Evolutionary conservation across 1,284 basidiomycete genomes (phyloP), one percentile per base, ranked within the genome.

Genomic region (Thecaphora thlaspeos): DNA sequence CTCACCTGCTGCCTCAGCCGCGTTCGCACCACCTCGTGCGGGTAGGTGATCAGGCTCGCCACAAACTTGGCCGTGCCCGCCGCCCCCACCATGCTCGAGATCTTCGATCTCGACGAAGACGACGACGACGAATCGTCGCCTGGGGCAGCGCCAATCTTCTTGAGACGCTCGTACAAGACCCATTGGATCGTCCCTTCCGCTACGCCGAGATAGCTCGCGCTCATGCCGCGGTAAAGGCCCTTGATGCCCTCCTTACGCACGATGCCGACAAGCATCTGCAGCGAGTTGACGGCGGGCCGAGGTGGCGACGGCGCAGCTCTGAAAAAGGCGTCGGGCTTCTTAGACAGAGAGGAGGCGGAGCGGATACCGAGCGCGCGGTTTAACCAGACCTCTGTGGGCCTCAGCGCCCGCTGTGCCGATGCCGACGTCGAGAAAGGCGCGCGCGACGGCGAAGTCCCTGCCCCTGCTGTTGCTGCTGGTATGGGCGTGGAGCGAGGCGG

Each of bases 151-250:
- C 52, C 49, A 45, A 58, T 48, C 23, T 80, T 82, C 79, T 93
- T 91, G 53, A 92, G 78, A 32, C 84, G 82, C 76, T 98, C 95
- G 78, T 99, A 98, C 12, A 99, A 81, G 19, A 90, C 89, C 95
- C 95, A 99, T 76, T 97, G 94, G 51, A 98, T 97, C 19, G 93
- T 93, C 4, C 89, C 89, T 79, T 99, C 95, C 17, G 91, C 90
- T 8, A 97, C 94, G 28, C 95, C 95, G 17, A 99, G 83, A 79
- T 96, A 93, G 68, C 88, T 91, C 44, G 95, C 95, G 61, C 88
- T 91, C 42, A 99, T 81, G 3, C 95, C 95, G 78, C 91, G 90
- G 80, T 99, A 98, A 64, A 97, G 88, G 0, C 94, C 95, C 15
- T 82, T 81, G 3, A 94, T 66, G 0, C 95, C 95, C 77, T 97